These are phyloP conservation scores for Mucor lusitanicus DNA, from an alignment of 371 early-diverging fungal genomes.

Conservation along the genomic window DNA sequence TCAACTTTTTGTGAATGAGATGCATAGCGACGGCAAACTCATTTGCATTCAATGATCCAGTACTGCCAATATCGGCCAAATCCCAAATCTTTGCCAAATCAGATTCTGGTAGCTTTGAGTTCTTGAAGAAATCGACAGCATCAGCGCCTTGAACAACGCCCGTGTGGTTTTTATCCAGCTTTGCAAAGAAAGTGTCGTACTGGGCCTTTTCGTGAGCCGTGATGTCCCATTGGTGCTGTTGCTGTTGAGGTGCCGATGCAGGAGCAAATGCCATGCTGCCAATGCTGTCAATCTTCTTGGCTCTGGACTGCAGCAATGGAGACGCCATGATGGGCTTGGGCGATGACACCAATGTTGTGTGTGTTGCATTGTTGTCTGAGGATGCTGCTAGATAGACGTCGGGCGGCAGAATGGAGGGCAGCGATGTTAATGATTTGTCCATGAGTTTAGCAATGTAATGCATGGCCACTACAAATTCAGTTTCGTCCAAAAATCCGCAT, in stretches of 20 bases:
- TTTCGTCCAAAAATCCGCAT: conserved; percentile 58
- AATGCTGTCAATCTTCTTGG: conserved; percentile 36
- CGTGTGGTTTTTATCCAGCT: conserved; percentile 54
- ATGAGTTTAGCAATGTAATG: conserved; percentile 68
- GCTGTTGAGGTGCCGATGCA: conserved; percentile 5
- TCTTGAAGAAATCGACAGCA: conserved; percentile 84
- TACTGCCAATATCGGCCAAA: conserved; percentile 77
- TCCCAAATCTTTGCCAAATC: conserved; percentile 85
- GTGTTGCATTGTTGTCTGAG: background rate
- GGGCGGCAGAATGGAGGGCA: conserved; percentile 19
- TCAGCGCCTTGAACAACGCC: conserved; percentile 56
- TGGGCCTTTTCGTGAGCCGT: conserved; percentile 68
- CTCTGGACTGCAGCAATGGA: conserved; percentile 12
- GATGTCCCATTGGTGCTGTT: conserved; percentile 65
- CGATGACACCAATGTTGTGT: background rate
- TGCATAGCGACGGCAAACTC: conserved; percentile 96
- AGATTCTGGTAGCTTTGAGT: conserved; percentile 71
- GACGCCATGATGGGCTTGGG: conserved; percentile 23
- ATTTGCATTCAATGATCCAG: conserved; percentile 78
- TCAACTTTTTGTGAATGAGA: conserved; percentile 76
- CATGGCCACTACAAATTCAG: conserved; percentile 78
- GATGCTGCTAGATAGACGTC: conserved; percentile 19
- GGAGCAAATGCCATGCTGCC: conserved; percentile 44
- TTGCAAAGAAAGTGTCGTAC: conserved; percentile 72
- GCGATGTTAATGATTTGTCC: conserved; percentile 53